Percentiles rank a stretch among this genome's conserved stretches.
Conservation (phyloP, 345 rosid genomes). For the Eutrema japonicum region DNA sequence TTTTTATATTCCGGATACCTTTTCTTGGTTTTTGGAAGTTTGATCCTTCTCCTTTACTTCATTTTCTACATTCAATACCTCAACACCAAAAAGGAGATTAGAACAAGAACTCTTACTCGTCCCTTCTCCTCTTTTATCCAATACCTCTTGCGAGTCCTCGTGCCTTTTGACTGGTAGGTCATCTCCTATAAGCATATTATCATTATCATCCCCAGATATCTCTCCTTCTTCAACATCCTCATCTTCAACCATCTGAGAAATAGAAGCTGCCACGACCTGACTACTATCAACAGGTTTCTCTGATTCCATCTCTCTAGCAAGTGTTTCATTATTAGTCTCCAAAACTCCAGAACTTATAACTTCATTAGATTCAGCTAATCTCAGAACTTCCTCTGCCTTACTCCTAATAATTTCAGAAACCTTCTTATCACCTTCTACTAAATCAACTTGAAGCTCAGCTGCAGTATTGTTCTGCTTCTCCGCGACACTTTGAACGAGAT, state of each 20-base stretch:
- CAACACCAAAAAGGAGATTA: constrained; percentile 24
- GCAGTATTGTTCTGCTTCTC: constrained; percentile 31
- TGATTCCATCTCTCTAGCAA: constrained; percentile 45
- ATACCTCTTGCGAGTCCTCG: constrained; percentile 37
- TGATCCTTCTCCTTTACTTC: constrained; percentile 34
- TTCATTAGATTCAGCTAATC: constrained; percentile 22
- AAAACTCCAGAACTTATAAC: constrained; percentile 38
- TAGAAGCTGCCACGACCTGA: constrained; percentile 27
- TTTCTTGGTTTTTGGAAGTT: constrained; percentile 41
- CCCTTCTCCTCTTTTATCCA: constrained; percentile 33
- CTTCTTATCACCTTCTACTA: constrained; percentile 29
- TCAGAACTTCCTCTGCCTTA: constrained; percentile 33
- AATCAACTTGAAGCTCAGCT: constrained; percentile 37
- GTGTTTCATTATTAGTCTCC: constrained; percentile 39
- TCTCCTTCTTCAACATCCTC: constrained; percentile 65
- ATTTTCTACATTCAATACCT: constrained; percentile 33
- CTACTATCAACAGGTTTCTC: constrained; percentile 38
- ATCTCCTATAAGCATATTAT: constrained; percentile 42
- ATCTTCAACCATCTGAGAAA: constrained; percentile 45
- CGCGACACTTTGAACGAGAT: constrained; percentile 28
- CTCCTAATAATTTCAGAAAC: constrained; percentile 21
- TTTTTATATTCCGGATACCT: constrained; percentile 40
- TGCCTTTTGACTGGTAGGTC: constrained; percentile 36
- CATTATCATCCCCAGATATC: constrained; percentile 51
- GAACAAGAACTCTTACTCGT: constrained; percentile 30